Evolutionary conservation across 306 rosid species (phyloP).

Genomic region (Quercus mongolica): DNA sequence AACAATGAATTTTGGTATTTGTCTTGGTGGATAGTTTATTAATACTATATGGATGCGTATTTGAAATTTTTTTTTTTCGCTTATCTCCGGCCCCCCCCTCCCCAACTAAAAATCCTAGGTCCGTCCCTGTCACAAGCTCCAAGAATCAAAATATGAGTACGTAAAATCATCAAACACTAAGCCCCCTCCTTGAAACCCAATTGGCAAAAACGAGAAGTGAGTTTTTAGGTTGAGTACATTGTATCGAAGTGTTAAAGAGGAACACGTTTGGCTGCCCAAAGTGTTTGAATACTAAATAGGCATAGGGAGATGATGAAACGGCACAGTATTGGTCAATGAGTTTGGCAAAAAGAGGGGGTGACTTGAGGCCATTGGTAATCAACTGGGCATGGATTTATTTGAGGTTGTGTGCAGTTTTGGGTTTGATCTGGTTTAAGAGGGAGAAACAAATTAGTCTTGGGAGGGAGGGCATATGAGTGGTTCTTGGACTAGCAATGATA

Average conservation of each 20-base stretch:
- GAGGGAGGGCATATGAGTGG: slow-evolving; percentile 29
- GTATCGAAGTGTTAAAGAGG: slow-evolving; percentile 63
- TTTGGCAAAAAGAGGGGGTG: slow-evolving; percentile 42
- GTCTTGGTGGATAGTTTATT: too few species aligned
- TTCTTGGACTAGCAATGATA: not conserved
- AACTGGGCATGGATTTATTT: slow-evolving; percentile 63
- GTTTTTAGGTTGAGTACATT: slow-evolving; percentile 48
- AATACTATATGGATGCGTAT: too few species aligned
- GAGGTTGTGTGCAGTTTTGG: slow-evolving; percentile 32
- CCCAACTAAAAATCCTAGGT: too few species aligned
- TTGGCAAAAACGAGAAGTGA: slow-evolving; percentile 45
- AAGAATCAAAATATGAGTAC: slow-evolving; percentile 52
- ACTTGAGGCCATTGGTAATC: slow-evolving; percentile 52
- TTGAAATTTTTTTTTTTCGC: too few species aligned
- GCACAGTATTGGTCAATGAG: slow-evolving; percentile 48
- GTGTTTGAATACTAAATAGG: slow-evolving; percentile 45
- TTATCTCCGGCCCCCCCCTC: too few species aligned
- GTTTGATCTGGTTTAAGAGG: slow-evolving; percentile 27
- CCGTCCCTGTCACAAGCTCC: slow-evolving; percentile 48
- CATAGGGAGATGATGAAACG: slow-evolving; percentile 32
- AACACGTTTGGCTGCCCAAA: slow-evolving; percentile 29
- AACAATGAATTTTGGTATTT: too few species aligned
- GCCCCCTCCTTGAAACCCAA: slow-evolving; percentile 42
- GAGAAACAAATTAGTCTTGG: slow-evolving; percentile 43
- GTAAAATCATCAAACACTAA: slow-evolving; percentile 36